phyloP scores from a whole-genome alignment of 805 yeast genomes.

The Monosporozyma siamensis region DNA sequence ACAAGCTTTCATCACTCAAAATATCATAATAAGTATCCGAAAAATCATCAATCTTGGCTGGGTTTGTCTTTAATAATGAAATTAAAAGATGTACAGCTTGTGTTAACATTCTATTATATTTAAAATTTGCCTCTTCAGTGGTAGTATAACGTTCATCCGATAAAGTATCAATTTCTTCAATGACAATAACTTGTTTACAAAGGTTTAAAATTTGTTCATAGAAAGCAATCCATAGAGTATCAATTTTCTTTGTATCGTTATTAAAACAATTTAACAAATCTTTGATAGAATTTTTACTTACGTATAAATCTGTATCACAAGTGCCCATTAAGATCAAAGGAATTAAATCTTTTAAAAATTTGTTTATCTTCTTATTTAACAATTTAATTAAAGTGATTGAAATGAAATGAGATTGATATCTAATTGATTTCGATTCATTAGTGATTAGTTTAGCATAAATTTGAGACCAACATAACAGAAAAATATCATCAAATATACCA shows the following conservation, averaged over 20 bases:
- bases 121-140: slow-evolving; percentile 54
- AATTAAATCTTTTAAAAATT: slow-evolving; percentile 59
- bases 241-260: slow-evolving; percentile 43
- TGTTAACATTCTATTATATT: slow-evolving; percentile 49
- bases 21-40: slow-evolving; percentile 25
- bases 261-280: slow-evolving; percentile 48
- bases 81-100: slow-evolving; percentile 43
- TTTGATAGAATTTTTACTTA: slow-evolving; percentile 40
- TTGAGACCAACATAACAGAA: slow-evolving; percentile 64
- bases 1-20: slow-evolving; percentile 35
- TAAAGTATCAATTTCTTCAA: slow-evolving; percentile 53
- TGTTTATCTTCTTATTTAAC: slow-evolving; percentile 49
- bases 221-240: slow-evolving; percentile 54
- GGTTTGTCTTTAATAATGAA: slow-evolving; percentile 17
- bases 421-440: slow-evolving; percentile 57
- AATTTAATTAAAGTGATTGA: slow-evolving; percentile 45
- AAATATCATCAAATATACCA: slow-evolving; percentile 38
- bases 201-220: slow-evolving; percentile 46
- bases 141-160: slow-evolving; percentile 67
- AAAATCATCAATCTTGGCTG: slow-evolving; percentile 7
- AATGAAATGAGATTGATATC: slow-evolving; percentile 53
- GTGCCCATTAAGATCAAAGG: slow-evolving; percentile 68
- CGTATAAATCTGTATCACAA: slow-evolving; percentile 60
- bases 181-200: slow-evolving; percentile 40
- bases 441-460: slow-evolving; percentile 70